Base-by-base conservation (phyloP, 2,329 filamentous ascomycete species). In the Coleophoma crateriformis region DNA sequence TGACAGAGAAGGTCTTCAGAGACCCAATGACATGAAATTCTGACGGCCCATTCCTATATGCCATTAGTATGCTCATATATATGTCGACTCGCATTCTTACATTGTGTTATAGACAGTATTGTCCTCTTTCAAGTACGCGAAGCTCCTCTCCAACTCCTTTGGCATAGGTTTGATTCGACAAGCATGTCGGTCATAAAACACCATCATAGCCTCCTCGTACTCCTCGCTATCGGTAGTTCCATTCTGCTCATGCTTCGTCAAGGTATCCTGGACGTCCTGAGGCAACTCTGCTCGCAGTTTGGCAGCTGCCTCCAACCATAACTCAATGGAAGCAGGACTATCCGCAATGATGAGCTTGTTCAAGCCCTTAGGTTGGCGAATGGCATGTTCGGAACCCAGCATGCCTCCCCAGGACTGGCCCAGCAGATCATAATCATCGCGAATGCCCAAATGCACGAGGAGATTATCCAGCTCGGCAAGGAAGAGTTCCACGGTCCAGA, bases 341-440 rank as follows among this genome's bases (percentile, higher is more conserved):
- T 64, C 57, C 11, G 61, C 58, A 19, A 71, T 55, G 15, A 76
- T 58, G 2, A 75, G 55, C 49, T 67, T 69, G 7, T 63, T 59
- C 33, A 76, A 55, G 0, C 69, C 68, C 20, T 49, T 45, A 4
- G 66, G 67, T 33, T 64, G 64, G 10, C 58, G 56, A 4, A 66
- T 65, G 0, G 74, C 74, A 61, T 69, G 75, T 32, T 67, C 57
- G 0, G 66, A 66, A 2, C 62, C 74, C 0, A 79, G 61, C 72
- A 79, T 77, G 0, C 72, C 77, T 14, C 77, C 76, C 75, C 76
- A 80, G 17, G 68, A 73, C 34, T 79, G 74, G 1, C 77, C 76
- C 0, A 72, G 64, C 0, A 79, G 48, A 51, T 75, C 67, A 49
- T 73, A 74, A 0, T 57, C 44, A 1, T 61, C 47, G 17, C 58